These are phyloP conservation scores for Erodium chrysanthum DNA, from an alignment of 441 rosid species.

Conservation along the genomic window DNA sequence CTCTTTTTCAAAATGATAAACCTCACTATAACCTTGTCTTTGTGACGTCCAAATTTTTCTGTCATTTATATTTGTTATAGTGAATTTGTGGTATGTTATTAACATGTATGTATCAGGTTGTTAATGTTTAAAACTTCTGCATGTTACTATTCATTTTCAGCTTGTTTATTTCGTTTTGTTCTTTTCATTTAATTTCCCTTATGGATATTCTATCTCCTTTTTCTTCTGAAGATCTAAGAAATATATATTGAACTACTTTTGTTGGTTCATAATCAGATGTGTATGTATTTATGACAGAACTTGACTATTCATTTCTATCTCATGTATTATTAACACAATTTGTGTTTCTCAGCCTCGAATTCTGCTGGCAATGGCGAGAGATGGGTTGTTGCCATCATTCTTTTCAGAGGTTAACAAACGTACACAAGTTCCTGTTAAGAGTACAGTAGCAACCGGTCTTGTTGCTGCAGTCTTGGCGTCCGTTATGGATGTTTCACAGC, in stretches of 20 bases:
- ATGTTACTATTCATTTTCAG: neutral
- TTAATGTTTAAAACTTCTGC: neutral
- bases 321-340: slow-evolving; percentile 8
- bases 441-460: slow-evolving; percentile 53
- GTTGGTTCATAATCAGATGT: neutral
- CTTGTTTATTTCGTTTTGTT: neutral
- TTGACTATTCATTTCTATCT: too few species aligned
- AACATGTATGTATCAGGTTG: neutral
- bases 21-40: neutral
- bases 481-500: slow-evolving; percentile 59
- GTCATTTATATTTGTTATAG: neutral
- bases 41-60: neutral
- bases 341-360: slow-evolving; percentile 51
- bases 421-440: slow-evolving; percentile 59
- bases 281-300: neutral
- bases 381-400: slow-evolving; percentile 68
- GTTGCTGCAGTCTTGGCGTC: slow-evolving; percentile 48
- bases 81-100: neutral
- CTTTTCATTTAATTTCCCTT: neutral
- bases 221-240: neutral
- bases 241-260: neutral
- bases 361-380: slow-evolving; percentile 79
- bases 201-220: neutral
- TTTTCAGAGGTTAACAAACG: slow-evolving; percentile 53
- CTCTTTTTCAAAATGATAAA: neutral